Conservation (phyloP, 1,139 yeast species). For the Yamadazyma mexicana region DNA sequence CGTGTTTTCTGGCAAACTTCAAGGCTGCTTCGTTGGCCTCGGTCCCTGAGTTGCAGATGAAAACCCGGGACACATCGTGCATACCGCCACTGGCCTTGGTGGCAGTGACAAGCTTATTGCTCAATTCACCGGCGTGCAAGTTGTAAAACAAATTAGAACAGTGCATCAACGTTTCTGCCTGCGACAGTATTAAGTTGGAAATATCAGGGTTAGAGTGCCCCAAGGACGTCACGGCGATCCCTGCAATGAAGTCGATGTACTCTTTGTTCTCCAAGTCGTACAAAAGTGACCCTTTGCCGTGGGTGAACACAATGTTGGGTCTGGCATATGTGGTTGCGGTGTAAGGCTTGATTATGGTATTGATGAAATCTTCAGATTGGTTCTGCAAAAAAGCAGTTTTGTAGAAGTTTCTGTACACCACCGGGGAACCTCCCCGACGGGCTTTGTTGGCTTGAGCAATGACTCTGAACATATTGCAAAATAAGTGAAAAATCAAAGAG, state of each 20-base stretch:
- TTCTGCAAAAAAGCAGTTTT: conserved; percentile 7
- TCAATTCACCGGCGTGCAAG: conserved; percentile 78
- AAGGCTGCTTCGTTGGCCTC: conserved; percentile 98
- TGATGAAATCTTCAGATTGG: conserved; percentile 33
- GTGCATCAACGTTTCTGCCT: conserved; percentile 73
- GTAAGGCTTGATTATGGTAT: conserved; percentile 48
- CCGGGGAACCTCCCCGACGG: too few species aligned
- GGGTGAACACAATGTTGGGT: conserved; percentile 68
- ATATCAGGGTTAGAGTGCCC: conserved; percentile 84
- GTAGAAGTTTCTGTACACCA: not conserved
- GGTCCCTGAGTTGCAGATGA: conserved; percentile 89
- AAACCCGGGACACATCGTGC: conserved; percentile 78
- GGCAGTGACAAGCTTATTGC: conserved; percentile 65
- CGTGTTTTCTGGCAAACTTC: conserved; percentile 89
- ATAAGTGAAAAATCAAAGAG: not conserved
- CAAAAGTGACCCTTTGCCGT: conserved; percentile 71
- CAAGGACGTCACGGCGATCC: conserved; percentile 93
- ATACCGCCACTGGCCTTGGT: conserved; percentile 77
- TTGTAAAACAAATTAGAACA: conserved; percentile 85
- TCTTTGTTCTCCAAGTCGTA: conserved; percentile 78
- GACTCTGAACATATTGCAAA: not conserved
- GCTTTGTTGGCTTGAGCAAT: conserved; percentile 1
- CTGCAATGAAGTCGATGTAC: conserved; percentile 90
- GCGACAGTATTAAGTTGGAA: conserved; percentile 68
- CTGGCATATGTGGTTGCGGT: conserved; percentile 82